Evolutionary conservation across 2,329 filamentous ascomycete species (phyloP).

Genomic region (Nemania serpens): DNA sequence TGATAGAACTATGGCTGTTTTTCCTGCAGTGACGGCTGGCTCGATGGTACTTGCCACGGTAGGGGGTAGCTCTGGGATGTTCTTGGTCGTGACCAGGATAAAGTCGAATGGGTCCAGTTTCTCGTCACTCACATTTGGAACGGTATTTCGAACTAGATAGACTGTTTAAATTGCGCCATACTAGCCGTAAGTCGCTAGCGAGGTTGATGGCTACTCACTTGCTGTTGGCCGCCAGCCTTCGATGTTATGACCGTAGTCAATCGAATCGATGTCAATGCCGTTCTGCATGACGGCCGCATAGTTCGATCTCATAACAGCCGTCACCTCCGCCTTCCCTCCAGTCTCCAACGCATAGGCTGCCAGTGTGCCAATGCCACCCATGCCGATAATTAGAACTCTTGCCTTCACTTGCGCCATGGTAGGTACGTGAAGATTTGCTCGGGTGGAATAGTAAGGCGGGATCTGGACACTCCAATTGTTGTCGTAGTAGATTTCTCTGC

Average conservation of each 20-base stretch:
- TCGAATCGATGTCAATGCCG: constrained; percentile 60
- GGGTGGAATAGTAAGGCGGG: no score
- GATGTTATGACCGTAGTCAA: constrained; percentile 56
- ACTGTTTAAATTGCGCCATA: constrained; percentile 1
- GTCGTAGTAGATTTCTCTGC: no score
- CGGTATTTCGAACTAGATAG: constrained; percentile 49
- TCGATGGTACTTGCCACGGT: constrained; percentile 53
- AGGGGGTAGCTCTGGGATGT: constrained; percentile 58
- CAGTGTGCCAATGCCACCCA: constrained; percentile 61
- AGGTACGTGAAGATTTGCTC: no score
- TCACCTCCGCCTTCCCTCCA: constrained; percentile 56
- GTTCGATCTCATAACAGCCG: constrained; percentile 61
- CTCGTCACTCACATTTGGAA: constrained; percentile 49
- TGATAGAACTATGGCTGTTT: constrained; percentile 60
- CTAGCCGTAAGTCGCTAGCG: background rate
- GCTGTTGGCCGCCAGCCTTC: constrained; percentile 53
- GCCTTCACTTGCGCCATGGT: constrained; percentile 37
- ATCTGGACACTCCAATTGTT: no score
- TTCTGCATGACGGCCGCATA: constrained; percentile 51
- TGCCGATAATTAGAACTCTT: constrained; percentile 57
- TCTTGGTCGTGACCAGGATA: constrained; percentile 63
- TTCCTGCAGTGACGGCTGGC: constrained; percentile 55
- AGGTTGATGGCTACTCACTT: constrained; percentile 37
- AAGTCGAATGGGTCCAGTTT: constrained; percentile 53
- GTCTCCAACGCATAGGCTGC: constrained; percentile 58